phyloP scores from a whole-genome alignment of 495 filamentous ascomycete species.

The Viridothelium virens region DNA sequence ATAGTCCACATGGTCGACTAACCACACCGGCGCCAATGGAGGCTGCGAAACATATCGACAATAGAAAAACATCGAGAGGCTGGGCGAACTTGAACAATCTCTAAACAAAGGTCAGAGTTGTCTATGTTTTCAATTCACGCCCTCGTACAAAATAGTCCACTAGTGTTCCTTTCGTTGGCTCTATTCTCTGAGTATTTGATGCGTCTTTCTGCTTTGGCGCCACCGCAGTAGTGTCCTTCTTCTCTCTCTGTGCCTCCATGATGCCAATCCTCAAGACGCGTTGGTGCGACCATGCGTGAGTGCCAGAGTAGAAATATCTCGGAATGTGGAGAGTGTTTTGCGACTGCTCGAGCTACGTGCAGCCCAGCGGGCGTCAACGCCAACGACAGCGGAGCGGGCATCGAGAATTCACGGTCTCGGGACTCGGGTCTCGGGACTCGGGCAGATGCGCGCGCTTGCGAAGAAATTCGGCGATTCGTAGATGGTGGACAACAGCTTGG shows the following conservation, averaged over 20 bases:
- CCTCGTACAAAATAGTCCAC: constrained; percentile 11
- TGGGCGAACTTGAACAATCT: constrained; percentile 10
- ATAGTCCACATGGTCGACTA: constrained; percentile 8
- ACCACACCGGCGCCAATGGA: constrained; percentile 29
- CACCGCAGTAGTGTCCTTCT: constrained; percentile 11
- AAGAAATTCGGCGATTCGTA: constrained; percentile 3
- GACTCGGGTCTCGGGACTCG: constrained; percentile 7
- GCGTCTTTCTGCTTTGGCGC: constrained; percentile 9
- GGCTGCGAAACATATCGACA: constrained; percentile 16
- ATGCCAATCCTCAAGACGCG: constrained; percentile 8
- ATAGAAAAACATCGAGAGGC: constrained; percentile 8
- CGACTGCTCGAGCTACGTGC: constrained; percentile 3
- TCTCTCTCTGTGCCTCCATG: constrained; percentile 10
- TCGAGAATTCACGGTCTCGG: not conserved
- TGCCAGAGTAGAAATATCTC: constrained; percentile 5
- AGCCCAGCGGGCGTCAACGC: constrained; percentile 4
- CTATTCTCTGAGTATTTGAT: constrained; percentile 10
- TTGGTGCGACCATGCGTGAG: constrained; percentile 8
- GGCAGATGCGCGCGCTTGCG: not conserved
- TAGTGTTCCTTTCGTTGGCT: constrained; percentile 10
- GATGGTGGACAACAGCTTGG: constrained; percentile 7
- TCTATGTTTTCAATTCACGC: constrained; percentile 10
- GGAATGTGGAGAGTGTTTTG: constrained; percentile 1
- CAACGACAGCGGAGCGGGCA: constrained; percentile 7
- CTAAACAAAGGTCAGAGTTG: constrained; percentile 11